phyloP scores from a whole-genome alignment of 257 asterid genomes.

The Eucommia ulmoides region DNA sequence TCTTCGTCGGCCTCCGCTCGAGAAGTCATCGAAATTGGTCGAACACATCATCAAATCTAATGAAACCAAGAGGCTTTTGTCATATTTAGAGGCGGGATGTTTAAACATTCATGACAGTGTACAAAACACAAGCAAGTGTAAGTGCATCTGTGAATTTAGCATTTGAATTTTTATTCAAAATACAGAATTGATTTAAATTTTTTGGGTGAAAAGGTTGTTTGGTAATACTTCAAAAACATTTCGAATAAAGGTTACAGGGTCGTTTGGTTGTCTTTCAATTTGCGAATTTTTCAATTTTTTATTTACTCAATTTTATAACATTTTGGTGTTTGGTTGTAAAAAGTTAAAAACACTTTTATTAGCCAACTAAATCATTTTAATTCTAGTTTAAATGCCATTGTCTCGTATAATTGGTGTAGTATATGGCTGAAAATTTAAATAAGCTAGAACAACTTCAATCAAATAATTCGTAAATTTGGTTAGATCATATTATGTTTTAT shows the following conservation, averaged over 20 bases:
- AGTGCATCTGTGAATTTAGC: constrained; percentile 12
- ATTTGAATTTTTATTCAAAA: neutral
- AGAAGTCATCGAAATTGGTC: constrained; percentile 29
- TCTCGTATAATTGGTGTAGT: too few relatives aligned
- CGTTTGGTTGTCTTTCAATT: too few relatives aligned
- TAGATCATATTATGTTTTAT: too few relatives aligned
- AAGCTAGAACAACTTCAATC: too few relatives aligned
- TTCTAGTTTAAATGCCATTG: too few relatives aligned
- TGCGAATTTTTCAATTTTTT: too few relatives aligned
- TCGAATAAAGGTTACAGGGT: neutral
- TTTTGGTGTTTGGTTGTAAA: neutral
- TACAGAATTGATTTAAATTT: neutral
- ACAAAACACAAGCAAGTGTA: constrained; percentile 55
- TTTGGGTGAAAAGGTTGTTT: neutral
- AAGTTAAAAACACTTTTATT: too few relatives aligned
- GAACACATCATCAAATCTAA: constrained; percentile 40
- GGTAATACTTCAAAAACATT: neutral
- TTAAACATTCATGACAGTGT: constrained; percentile 29
- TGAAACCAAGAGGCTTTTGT: constrained; percentile 39
- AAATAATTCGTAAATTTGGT: too few relatives aligned
- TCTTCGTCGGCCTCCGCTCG: constrained; percentile 34
- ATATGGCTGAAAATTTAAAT: too few relatives aligned
- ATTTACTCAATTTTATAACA: neutral
- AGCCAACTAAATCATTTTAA: too few relatives aligned
- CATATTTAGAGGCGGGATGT: constrained; percentile 63